phyloP scores from a whole-genome alignment of 2,329 filamentous ascomycete species.

The Penicillium sp. region DNA sequence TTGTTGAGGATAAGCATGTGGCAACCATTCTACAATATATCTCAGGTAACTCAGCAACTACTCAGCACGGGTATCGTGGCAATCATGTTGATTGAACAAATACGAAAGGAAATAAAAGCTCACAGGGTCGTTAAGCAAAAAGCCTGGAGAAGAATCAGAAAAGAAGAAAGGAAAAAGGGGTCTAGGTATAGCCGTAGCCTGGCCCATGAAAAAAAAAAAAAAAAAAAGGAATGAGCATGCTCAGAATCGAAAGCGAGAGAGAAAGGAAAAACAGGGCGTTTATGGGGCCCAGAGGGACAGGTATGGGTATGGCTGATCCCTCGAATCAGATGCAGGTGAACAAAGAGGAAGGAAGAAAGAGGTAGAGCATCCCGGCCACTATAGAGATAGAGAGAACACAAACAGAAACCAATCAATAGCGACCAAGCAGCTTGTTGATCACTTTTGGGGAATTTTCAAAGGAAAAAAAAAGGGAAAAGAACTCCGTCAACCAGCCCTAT shows the following conservation, averaged over 20 bases:
- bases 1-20: neutral
- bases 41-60: neutral
- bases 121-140: neutral
- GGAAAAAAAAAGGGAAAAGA: conserved; percentile 20
- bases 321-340: conserved; percentile 29
- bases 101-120: conserved; percentile 14
- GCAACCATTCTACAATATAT: neutral
- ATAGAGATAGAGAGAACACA: conserved; percentile 2
- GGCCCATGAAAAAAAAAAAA: conserved; percentile 9
- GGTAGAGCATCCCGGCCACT: conserved; percentile 5
- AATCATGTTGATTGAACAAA: conserved; percentile 27
- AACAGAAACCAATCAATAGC: conserved; percentile 16
- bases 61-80: conserved; percentile 36
- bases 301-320: conserved; percentile 26
- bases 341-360: conserved; percentile 11
- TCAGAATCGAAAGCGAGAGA: conserved; percentile 7
- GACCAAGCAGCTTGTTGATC: conserved; percentile 23
- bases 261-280: conserved; percentile 19
- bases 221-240: conserved; percentile 7
- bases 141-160: conserved; percentile 8
- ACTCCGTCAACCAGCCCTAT: conserved; percentile 32
- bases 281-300: conserved; percentile 15
- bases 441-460: conserved; percentile 25
- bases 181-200: conserved; percentile 26
- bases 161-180: conserved; percentile 13